A percentile compares a stretch with the other conserved stretches of the same genome.
phyloP scores from a whole-genome alignment of 2,329 filamentous ascomycete genomes.

The Colletotrichum chrysophilum region DNA sequence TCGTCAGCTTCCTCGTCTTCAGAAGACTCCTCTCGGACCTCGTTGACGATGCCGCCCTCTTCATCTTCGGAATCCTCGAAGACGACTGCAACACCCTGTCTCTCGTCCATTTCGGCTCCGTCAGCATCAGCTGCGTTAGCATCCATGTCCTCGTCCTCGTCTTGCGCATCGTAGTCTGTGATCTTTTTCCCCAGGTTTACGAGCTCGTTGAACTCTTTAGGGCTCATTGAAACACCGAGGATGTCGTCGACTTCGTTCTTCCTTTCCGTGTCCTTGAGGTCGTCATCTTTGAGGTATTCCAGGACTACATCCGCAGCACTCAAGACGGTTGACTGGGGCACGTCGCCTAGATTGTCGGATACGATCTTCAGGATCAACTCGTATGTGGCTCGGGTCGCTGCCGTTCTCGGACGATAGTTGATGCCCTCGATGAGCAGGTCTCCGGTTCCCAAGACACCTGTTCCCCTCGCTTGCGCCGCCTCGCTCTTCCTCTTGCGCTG shows the following conservation, averaged over 20 bases:
- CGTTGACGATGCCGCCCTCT: constrained; percentile 77
- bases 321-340: constrained; percentile 87
- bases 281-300: constrained; percentile 92
- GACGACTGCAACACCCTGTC: constrained; percentile 95
- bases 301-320: constrained; percentile 93
- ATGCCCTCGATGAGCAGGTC: constrained; percentile 91
- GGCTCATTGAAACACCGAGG: constrained; percentile 78
- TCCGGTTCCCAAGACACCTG: constrained; percentile 81
- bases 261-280: constrained; percentile 96
- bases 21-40: constrained; percentile 87
- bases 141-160: constrained; percentile 89
- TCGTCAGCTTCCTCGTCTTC: constrained; percentile 77
- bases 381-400: constrained; percentile 90
- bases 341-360: constrained; percentile 86
- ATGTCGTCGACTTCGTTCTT: constrained; percentile 98
- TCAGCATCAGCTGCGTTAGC: constrained; percentile 69
- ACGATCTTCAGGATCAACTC: constrained; percentile 93
- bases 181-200: constrained; percentile 98
- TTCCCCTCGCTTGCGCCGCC: constrained; percentile 67
- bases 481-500: constrained; percentile 88
- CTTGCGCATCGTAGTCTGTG: constrained; percentile 95
- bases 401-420: constrained; percentile 88
- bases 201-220: constrained; percentile 96
- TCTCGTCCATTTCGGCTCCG: constrained; percentile 85
- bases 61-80: constrained; percentile 94